Conservation (phyloP, 2,329 filamentous ascomycete species). For the Mariannaea elegans region DNA sequence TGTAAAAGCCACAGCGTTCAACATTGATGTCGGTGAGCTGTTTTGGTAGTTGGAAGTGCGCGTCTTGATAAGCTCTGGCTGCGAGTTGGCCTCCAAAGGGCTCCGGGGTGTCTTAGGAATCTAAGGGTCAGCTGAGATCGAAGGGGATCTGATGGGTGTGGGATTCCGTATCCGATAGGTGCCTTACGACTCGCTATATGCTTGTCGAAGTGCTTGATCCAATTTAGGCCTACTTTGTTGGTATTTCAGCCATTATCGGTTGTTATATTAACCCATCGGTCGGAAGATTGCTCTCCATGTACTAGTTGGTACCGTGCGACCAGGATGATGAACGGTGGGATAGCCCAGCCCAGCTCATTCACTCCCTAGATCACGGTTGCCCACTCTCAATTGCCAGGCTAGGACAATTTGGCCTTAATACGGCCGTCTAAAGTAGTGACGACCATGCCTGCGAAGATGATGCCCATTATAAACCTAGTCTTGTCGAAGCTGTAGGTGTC, state of each 20-base stretch:
- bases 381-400: constrained; percentile 26
- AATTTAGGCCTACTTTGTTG: constrained; percentile 45
- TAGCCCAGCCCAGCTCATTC: constrained; percentile 2
- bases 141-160: neutral
- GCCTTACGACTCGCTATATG: constrained; percentile 38
- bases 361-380: too few relatives aligned
- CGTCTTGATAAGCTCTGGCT: neutral
- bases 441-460: neutral
- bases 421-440: neutral
- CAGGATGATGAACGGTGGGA: too few relatives aligned
- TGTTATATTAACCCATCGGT: constrained; percentile 40
- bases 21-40: neutral
- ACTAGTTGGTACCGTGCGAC: constrained; percentile 18
- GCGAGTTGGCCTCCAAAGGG: neutral
- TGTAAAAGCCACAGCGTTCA: neutral
- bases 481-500: constrained; percentile 33
- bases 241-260: constrained; percentile 46
- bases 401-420: neutral
- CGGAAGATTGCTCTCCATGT: constrained; percentile 31
- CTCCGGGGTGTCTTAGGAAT: neutral
- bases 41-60: neutral
- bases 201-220: constrained; percentile 47
- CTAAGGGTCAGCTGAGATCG: neutral
- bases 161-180: constrained; percentile 29
- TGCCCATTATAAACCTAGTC: too few relatives aligned